Evolutionary conservation across 225 moss, liverwort and hornwort genomes (phyloP), one percentile per base, ranked within the genome.

Genomic region (Physcomitrellopsis africana): DNA sequence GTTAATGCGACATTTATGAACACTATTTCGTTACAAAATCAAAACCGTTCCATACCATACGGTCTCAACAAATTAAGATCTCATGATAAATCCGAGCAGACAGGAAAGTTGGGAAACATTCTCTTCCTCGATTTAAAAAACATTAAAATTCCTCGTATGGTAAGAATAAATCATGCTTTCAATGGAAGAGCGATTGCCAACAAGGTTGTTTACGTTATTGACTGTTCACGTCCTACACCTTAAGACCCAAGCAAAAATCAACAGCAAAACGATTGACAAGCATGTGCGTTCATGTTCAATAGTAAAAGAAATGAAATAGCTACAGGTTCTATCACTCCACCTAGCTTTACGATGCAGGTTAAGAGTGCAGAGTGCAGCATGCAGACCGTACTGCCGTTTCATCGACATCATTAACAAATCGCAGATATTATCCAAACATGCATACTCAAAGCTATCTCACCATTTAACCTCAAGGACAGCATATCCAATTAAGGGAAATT

Each of bases 401-500:
- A 37, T 37, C 32, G 7, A 37, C 24, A 17, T 57, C 57, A 29
- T 55, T 66, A 55, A 15, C 10, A 45, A 55, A 9, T 66, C 19
- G 27, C 17, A 46, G 18, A 7, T 60, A 75, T 37, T 47, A 48
- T 32, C 58, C 75, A 68, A 60, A 41, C 26, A 68, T 68, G 60
- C 60, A 60, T 45, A 29, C 60, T 68, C 78, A 43, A 60, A 72
- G 12, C 70, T 37, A 71, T 0, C 46, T 47, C 64, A 70, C 54
- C 7, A 63, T 47, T 56, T n/a, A 16, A 14, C 8, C 73, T 47
- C 48, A 15, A 58, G 7, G 29, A 23, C 62, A 14, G 9, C 6
- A 51, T 17, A 22, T 14, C 61, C 61, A 44, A 11, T 56, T 45
- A 1, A 10, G 64, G 44, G 13, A 20, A 73, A 19, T 13, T 44